Conservation (phyloP, 495 filamentous ascomycete species). For the Penicillium chermesinum region DNA sequence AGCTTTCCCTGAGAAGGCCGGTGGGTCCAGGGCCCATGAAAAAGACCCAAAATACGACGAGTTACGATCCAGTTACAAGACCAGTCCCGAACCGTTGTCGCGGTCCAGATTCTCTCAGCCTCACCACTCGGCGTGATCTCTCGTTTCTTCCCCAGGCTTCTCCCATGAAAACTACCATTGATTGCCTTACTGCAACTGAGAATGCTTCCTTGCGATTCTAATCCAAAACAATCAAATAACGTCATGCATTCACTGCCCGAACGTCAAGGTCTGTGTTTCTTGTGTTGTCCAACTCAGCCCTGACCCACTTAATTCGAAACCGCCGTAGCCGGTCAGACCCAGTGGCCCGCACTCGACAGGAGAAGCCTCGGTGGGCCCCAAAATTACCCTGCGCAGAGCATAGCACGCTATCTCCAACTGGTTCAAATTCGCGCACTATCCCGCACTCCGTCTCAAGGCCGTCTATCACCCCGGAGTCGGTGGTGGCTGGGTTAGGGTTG, state of each 20-base stretch:
- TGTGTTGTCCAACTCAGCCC: not conserved
- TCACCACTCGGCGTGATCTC: not conserved
- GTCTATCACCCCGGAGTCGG: not conserved
- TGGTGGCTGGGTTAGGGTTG: slow-evolving; percentile 2
- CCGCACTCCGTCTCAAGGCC: not conserved
- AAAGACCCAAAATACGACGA: too few species aligned
- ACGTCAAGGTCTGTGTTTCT: not conserved
- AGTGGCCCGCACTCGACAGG: slow-evolving; percentile 1
- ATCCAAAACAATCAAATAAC: not conserved
- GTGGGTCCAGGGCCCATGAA: not conserved
- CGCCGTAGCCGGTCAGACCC: not conserved
- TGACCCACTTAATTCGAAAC: not conserved
- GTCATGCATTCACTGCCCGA: not conserved
- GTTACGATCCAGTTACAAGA: not conserved
- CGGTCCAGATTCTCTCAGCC: not conserved
- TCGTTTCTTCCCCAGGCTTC: too few species aligned
- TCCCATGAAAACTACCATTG: too few species aligned
- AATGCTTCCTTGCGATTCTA: not conserved
- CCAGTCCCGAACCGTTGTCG: not conserved
- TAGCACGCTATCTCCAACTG: not conserved
- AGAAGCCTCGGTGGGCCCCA: not conserved
- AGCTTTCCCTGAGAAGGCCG: not conserved
- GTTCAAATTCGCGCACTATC: not conserved
- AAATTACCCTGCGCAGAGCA: not conserved
- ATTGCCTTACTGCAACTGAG: too few species aligned